Conservation (phyloP, 192 early-diverging fungal species). For the Phycomyces blakesleeanus region DNA sequence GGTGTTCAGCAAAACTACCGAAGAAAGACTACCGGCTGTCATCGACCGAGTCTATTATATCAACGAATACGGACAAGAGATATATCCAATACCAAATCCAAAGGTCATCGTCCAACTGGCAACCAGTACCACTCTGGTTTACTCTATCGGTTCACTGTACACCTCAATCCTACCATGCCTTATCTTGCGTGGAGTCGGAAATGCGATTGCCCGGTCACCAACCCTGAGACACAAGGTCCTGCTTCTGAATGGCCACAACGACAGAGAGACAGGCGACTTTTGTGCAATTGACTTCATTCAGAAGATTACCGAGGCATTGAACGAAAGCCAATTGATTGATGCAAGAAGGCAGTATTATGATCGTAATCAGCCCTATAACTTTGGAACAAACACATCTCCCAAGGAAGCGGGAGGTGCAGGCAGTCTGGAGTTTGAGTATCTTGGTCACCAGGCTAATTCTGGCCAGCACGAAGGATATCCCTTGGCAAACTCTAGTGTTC, state of each 20-base stretch:
- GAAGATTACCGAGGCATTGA: constrained; percentile 60
- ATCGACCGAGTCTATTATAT: constrained; percentile 67
- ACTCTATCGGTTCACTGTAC: constrained; percentile 68
- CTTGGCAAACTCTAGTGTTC: too few relatives aligned
- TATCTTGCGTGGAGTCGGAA: constrained; percentile 61
- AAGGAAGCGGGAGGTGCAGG: too few relatives aligned
- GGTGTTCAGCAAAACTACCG: constrained; percentile 17
- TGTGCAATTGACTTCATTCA: constrained; percentile 66
- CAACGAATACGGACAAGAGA: constrained; percentile 67
- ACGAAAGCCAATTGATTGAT: constrained; percentile 38
- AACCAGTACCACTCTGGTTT: constrained; percentile 54
- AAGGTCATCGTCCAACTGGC: constrained; percentile 38
- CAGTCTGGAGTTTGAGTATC: too few relatives aligned
- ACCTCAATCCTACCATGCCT: constrained; percentile 67
- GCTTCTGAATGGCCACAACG: constrained; percentile 62
- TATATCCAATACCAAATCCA: constrained; percentile 59
- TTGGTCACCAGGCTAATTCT: too few relatives aligned
- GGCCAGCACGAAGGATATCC: too few relatives aligned
- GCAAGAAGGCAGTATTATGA: constrained; percentile 26
- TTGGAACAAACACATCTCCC: too few relatives aligned
- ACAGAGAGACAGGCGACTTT: constrained; percentile 62
- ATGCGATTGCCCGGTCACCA: constrained; percentile 51
- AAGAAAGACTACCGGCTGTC: constrained; percentile 42
- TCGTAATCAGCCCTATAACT: too few relatives aligned
- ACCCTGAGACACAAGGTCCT: constrained; percentile 56